Percentiles rank a stretch among this genome's conserved stretches.
These are phyloP conservation scores for Chrysophaeum taylorii DNA, from an alignment of 352 stramenopile genomes.

Conservation along the genomic window DNA sequence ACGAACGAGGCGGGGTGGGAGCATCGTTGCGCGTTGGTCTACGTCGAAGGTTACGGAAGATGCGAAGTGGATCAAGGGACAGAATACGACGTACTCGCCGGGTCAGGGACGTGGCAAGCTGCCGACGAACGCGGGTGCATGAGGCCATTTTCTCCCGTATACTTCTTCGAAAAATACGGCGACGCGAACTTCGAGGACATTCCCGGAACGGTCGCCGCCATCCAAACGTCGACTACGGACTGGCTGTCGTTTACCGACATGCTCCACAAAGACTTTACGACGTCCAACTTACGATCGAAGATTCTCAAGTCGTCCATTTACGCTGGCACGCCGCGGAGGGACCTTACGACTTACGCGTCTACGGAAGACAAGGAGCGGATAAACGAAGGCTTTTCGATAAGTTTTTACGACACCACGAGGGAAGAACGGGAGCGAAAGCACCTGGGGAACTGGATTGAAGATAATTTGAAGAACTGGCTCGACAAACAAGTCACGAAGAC, in stretches of 20 bases:
- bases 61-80: not conserved
- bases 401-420: slow-evolving; percentile 8
- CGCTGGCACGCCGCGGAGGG: slow-evolving; percentile 18
- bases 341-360: slow-evolving; percentile 11
- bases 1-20: slow-evolving; percentile 5
- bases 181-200: slow-evolving; percentile 19
- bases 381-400: not conserved
- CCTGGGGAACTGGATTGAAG: slow-evolving; percentile 6
- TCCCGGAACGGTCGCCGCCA: not conserved
- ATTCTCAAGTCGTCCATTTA: slow-evolving; percentile 9
- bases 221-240: not conserved
- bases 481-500: not conserved
- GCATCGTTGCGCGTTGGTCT: slow-evolving; percentile 3
- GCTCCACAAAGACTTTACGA: slow-evolving; percentile 21
- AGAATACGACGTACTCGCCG: not conserved
- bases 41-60: not conserved
- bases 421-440: not conserved
- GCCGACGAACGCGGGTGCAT: slow-evolving; percentile 14
- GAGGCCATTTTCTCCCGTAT: slow-evolving; percentile 15
- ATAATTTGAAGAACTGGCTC: slow-evolving; percentile 7
- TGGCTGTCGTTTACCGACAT: not conserved
- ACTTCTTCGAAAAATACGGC: slow-evolving; percentile 18
- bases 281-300: not conserved
- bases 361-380: slow-evolving; percentile 11
- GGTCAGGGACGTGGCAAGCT: not conserved